Percentiles rank a stretch among this genome's conserved stretches.
These are phyloP conservation scores for Aspergillus egyptiacus DNA, from an alignment of 495 filamentous ascomycete genomes.

Conservation along the genomic window DNA sequence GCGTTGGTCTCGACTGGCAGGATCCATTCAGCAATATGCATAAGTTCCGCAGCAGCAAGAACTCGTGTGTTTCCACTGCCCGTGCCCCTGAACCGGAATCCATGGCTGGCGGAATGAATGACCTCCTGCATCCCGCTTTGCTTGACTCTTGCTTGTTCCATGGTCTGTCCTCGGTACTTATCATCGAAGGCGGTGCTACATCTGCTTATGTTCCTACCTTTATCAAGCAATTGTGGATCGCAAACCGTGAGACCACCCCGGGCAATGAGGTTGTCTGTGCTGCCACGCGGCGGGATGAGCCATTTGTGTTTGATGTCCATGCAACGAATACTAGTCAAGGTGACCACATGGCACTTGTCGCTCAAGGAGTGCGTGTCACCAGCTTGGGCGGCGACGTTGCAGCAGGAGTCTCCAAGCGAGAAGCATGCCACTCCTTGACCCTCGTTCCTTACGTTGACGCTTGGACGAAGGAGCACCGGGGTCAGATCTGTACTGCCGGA, in stretches of 20 bases:
- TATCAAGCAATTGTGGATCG: constrained; percentile 10
- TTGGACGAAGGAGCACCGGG: constrained; percentile 6
- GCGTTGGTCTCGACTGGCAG: constrained; percentile 8
- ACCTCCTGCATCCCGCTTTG: constrained; percentile 8
- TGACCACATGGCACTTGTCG: constrained; percentile 1
- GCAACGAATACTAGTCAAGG: background rate
- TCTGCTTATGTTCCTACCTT: constrained; percentile 9
- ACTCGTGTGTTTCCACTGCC: constrained; percentile 3
- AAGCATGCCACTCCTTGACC: constrained; percentile 5
- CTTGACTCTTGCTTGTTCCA: constrained; percentile 7
- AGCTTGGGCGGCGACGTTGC: constrained; percentile 2
- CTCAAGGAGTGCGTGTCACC: constrained; percentile 10
- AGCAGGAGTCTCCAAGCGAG: background rate
- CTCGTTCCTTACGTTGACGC: constrained; percentile 6
- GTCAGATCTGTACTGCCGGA: constrained; percentile 1
- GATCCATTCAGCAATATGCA: constrained; percentile 8
- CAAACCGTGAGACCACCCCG: background rate
- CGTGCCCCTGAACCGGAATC: constrained; percentile 3
- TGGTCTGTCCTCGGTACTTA: constrained; percentile 3
- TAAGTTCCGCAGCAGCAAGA: constrained; percentile 2
- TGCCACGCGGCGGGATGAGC: background rate
- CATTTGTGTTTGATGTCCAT: constrained; percentile 5
- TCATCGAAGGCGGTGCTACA: background rate
- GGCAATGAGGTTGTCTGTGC: background rate
- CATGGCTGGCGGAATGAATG: constrained; percentile 2